phyloP scores from a whole-genome alignment of 2,329 filamentous ascomycete genomes.

The Phoma herbarum region DNA sequence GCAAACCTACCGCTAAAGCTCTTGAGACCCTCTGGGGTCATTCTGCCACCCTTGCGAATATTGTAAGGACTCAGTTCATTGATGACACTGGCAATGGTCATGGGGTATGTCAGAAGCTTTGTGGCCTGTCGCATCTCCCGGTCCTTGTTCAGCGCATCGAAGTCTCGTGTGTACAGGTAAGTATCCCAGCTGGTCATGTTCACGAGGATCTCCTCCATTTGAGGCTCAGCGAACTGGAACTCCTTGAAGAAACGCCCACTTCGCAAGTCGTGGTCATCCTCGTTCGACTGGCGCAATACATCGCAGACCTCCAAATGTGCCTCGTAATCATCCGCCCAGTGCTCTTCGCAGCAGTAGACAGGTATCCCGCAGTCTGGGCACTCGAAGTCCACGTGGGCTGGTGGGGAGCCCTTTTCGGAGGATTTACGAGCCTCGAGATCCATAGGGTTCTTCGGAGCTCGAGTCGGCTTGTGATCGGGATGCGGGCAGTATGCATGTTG shows the following conservation, averaged over 20 bases:
- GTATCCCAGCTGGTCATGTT: slow-evolving; percentile 99
- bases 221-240: slow-evolving; percentile 87
- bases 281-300: slow-evolving; percentile 89
- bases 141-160: slow-evolving; percentile 89
- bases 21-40: slow-evolving; percentile 90
- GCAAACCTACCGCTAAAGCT: slow-evolving; percentile 82
- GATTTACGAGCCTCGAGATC: slow-evolving; percentile 70
- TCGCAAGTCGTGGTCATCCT: slow-evolving; percentile 94
- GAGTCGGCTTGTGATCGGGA: slow-evolving; percentile 81
- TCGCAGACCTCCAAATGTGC: slow-evolving; percentile 92
- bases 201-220: slow-evolving; percentile 90
- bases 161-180: slow-evolving; percentile 90
- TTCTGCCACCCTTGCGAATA: slow-evolving; percentile 74
- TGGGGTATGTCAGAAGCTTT: slow-evolving; percentile 88
- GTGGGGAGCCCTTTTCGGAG: slow-evolving; percentile 65
- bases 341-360: slow-evolving; percentile 90
- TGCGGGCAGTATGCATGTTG: slow-evolving; percentile 95
- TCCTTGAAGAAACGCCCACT: slow-evolving; percentile 93
- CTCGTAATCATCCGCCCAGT: slow-evolving; percentile 97
- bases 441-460: slow-evolving; percentile 70
- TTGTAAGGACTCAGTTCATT: slow-evolving; percentile 95
- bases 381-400: slow-evolving; percentile 88
- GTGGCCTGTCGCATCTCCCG: slow-evolving; percentile 93
- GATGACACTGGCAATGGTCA: slow-evolving; percentile 88
- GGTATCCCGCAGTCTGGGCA: slow-evolving; percentile 96